Percentiles rank a stretch among this genome's conserved stretches.
Conservation (phyloP, 2,329 filamentous ascomycete species). For the Colletotrichum gloeosporioides region DNA sequence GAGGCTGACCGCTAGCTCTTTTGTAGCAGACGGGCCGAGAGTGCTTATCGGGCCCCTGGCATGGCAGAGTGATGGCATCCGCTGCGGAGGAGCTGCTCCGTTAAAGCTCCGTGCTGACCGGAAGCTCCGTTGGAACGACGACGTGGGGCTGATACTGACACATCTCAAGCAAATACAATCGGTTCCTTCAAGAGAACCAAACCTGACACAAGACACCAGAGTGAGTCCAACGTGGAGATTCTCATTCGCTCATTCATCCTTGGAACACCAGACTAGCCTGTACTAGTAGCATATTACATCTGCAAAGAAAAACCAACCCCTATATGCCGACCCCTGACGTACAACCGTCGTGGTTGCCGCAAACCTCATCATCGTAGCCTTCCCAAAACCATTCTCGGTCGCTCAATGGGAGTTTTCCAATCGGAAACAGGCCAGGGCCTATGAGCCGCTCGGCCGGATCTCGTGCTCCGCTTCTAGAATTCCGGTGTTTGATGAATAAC, state of each 20-base stretch:
- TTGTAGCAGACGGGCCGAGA: not conserved
- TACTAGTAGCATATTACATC: slow-evolving; percentile 14
- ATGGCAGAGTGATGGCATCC: not conserved
- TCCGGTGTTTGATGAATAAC: slow-evolving; percentile 7
- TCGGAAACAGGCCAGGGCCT: not conserved
- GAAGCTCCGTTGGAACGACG: not conserved
- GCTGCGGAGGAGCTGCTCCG: not conserved
- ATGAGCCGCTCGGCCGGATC: not conserved
- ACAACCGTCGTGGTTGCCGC: not conserved
- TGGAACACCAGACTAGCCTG: not conserved
- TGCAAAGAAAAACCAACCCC: not conserved
- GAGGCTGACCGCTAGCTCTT: not conserved
- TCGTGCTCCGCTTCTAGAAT: not conserved
- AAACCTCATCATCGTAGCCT: slow-evolving; percentile 8
- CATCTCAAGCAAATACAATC: not conserved
- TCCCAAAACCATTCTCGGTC: not conserved
- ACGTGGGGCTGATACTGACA: too few species aligned
- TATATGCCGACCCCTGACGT: too few species aligned
- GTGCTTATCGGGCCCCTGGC: not conserved
- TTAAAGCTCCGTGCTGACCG: not conserved
- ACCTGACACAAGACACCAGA: not conserved
- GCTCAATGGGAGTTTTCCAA: not conserved
- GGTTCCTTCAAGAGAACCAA: not conserved
- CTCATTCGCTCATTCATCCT: slow-evolving; percentile 6
- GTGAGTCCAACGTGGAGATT: slow-evolving; percentile 14